These are phyloP conservation scores for Larix kaempferi DNA, from an alignment of 75 land plant species.

Conservation along the genomic window DNA sequence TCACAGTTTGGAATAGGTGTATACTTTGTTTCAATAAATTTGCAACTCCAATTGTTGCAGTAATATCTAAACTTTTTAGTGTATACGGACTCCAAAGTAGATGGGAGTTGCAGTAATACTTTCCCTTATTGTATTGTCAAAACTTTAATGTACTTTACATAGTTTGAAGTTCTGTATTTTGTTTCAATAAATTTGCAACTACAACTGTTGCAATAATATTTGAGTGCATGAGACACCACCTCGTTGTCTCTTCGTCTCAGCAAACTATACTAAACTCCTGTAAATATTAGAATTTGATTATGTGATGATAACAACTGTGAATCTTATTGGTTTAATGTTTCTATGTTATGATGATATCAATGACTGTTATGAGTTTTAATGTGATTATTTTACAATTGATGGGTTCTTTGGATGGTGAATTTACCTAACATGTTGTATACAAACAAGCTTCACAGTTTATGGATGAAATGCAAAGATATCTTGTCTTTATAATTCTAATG, in stretches of 20 bases:
- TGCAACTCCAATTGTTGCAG: neutral
- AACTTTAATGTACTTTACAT: neutral
- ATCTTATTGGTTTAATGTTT: too few species aligned
- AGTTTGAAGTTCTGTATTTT: constrained; percentile 4
- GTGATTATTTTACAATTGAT: neutral
- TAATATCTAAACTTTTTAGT: neutral
- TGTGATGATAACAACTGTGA: too few species aligned
- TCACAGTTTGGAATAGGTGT: constrained; percentile 10
- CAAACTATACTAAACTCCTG: neutral
- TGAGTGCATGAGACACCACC: constrained; percentile 27
- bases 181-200: constrained; percentile 6
- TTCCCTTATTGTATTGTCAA: neutral
- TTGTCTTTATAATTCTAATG: too few species aligned
- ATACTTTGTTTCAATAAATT: neutral
- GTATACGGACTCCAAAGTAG: too few species aligned
- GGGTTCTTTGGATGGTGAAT: neutral
- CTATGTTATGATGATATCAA: too few species aligned
- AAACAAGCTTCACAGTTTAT: too few species aligned
- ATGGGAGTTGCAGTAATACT: constrained; percentile 32
- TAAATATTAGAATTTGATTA: too few species aligned
- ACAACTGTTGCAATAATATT: neutral
- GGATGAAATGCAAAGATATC: too few species aligned
- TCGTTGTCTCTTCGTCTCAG: constrained; percentile 25
- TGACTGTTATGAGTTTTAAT: too few species aligned
- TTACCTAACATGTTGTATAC: too few species aligned